Percentiles rank a stretch among this genome's conserved stretches.
Evolutionary conservation across 1,139 yeast genomes (phyloP).

Genomic region (Hyphopichia khmerensis): DNA sequence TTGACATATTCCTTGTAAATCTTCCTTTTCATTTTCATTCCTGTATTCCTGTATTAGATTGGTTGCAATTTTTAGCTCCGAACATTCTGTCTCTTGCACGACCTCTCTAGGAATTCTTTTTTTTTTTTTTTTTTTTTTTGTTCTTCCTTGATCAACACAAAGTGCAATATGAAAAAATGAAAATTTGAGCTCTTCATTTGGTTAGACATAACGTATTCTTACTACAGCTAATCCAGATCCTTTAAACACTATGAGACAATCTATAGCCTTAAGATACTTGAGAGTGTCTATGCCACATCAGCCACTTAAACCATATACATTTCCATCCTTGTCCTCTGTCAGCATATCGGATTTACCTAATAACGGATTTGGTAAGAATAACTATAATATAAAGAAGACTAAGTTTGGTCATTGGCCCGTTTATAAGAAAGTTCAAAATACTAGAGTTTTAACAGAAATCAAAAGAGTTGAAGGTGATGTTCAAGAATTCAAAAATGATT

Average conservation of each 20-base stretch:
- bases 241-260: conserved; percentile 22
- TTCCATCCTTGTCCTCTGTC: conserved; percentile 30
- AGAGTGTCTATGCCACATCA: conserved; percentile 21
- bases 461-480: conserved; percentile 65
- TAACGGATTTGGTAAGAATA: conserved; percentile 41
- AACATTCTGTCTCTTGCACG: background rate
- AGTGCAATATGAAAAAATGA: background rate
- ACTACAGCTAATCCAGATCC: too few species aligned
- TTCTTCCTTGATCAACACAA: background rate
- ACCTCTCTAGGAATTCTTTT: background rate
- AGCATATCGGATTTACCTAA: conserved; percentile 32
- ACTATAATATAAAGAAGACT: conserved; percentile 55
- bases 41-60: too few species aligned
- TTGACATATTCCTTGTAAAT: too few species aligned
- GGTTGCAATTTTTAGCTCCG: background rate
- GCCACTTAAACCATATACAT: conserved; percentile 18
- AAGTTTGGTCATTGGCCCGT: conserved; percentile 68
- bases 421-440: conserved; percentile 56
- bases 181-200: background rate
- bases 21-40: too few species aligned
- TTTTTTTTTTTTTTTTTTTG: background rate
- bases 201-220: too few species aligned
- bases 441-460: conserved; percentile 59
- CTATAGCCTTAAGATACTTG: conserved; percentile 22
- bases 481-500: conserved; percentile 55